These are phyloP conservation scores for Apophysomyces variabilis DNA, from an alignment of 371 early-diverging fungal genomes.

Conservation along the genomic window DNA sequence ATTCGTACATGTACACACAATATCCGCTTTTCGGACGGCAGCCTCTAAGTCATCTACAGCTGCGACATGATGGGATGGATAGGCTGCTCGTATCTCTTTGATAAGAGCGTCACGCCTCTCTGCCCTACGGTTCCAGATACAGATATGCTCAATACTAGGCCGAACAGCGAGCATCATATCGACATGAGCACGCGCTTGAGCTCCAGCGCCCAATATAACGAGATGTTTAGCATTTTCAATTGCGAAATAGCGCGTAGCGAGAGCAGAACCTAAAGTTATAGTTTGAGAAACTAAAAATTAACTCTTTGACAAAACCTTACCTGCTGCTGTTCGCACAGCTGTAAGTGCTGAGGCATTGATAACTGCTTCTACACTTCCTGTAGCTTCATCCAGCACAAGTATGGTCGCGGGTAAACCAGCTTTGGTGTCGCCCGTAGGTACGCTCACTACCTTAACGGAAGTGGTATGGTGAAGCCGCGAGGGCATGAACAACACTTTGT, in stretches of 20 bases:
- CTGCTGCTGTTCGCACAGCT: conserved; percentile 66
- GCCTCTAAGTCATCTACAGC: conserved; percentile 39
- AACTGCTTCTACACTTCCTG: conserved; percentile 54
- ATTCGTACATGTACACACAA: conserved; percentile 68
- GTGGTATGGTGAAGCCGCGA: conserved; percentile 56
- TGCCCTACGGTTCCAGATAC: conserved; percentile 59
- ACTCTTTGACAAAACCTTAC: conserved; percentile 14
- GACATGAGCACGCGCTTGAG: conserved; percentile 62
- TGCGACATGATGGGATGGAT: conserved; percentile 31
- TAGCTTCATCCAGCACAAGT: conserved; percentile 57
- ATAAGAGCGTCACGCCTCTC: conserved; percentile 47
- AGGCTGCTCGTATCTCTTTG: conserved; percentile 33
- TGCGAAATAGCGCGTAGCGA: conserved; percentile 56
- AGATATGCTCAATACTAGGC: conserved; percentile 43
- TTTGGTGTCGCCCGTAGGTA: conserved; percentile 51
- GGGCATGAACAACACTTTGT: conserved; percentile 63
- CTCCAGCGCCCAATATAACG: conserved; percentile 66
- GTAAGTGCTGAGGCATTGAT: conserved; percentile 64
- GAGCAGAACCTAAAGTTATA: conserved; percentile 47
- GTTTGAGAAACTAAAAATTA: not conserved
- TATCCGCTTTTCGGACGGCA: conserved; percentile 54
- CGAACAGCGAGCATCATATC: conserved; percentile 58
- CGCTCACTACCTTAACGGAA: conserved; percentile 64
- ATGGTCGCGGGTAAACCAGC: conserved; percentile 59
- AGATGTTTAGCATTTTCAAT: conserved; percentile 38